Evolutionary conservation across 2,329 filamentous ascomycete species (phyloP), one percentile per base, ranked within the genome.

Genomic region (Alternaria triticina): DNA sequence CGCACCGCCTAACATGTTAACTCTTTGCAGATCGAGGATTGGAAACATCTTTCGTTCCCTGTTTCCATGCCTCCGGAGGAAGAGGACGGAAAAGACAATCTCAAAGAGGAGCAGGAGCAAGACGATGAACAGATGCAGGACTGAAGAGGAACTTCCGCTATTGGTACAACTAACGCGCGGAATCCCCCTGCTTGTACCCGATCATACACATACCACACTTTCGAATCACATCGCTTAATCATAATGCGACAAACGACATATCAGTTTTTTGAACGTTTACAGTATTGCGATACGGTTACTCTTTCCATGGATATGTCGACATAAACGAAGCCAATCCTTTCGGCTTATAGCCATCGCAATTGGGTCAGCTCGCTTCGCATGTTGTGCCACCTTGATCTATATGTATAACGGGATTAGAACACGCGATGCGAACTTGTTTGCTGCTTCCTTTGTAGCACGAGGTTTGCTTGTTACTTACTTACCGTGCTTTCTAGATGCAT

Each of bases 101-200:
- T 50, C 13, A 67, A 67, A 59, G 66, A 70, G 43, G 70, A 67
- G 43, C 62, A 64, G 46, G 71, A 74, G 3, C 63, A 61, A 44
- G 73, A 77, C 30, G 74, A 74, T 12, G 67, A 67, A 13, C 68
- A 70, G 8, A 73, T 74, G 9, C 67, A 71, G 47, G 70, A 74
- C 22, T 72, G 51, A 71, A 11, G 9, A 36, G n/a, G 15, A 57
- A 50, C 6, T n/a, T 50, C 15, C n/a, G 15, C 7, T 27, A 43
- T 25, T 25, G 13, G 27, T 23, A 49, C 15, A 33, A 36, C n/a
- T 13, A 20, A 11, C 15, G 11, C 17, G 13, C 5, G 28, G 12
- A 23, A 7, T 10, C 8, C 6, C 6, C 7, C 13, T 22, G 54
- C 27, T 27, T 25, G 51, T 20, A 45, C 10, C n/a, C 45, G 22